phyloP scores from a whole-genome alignment of 1,284 basidiomycete genomes.

The Malassezia pachydermatis region DNA sequence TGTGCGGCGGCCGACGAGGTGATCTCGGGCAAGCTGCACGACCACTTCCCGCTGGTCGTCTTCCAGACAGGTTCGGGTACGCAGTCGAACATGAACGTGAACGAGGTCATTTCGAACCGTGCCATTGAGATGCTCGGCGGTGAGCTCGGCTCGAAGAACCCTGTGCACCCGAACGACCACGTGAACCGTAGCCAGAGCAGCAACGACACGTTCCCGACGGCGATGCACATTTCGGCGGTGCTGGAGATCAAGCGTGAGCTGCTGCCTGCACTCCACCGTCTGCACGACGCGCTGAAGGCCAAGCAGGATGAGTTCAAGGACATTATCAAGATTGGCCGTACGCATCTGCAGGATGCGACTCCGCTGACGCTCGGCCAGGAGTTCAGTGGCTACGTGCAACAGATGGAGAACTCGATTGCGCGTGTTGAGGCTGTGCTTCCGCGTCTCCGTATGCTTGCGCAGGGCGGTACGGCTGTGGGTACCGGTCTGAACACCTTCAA shows the following conservation, averaged over 20 bases:
- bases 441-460: constrained; percentile 78
- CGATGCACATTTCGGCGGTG: constrained; percentile 96
- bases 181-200: constrained; percentile 99
- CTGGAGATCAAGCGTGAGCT: constrained; percentile 71
- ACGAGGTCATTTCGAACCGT: constrained; percentile 98
- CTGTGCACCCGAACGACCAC: constrained; percentile 98
- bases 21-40: constrained; percentile 74
- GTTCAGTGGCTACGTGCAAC: constrained; percentile 95
- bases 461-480: constrained; percentile 97
- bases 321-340: constrained; percentile 95
- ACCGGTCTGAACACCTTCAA: constrained; percentile 90
- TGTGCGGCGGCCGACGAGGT: constrained; percentile 92
- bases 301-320: constrained; percentile 58
- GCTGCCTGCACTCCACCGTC: constrained; percentile 72
- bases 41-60: constrained; percentile 91
- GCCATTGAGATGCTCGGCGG: constrained; percentile 96
- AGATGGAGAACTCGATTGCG: constrained; percentile 79
- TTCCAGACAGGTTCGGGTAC: constrained; percentile 99
- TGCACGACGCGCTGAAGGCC: constrained; percentile 69
- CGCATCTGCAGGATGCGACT: constrained; percentile 92
- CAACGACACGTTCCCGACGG: constrained; percentile 98
- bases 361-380: constrained; percentile 96
- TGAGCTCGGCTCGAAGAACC: constrained; percentile 86
- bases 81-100: constrained; percentile 99
- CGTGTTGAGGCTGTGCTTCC: constrained; percentile 74